A percentile compares a stretch with the other conserved stretches of the same genome.
phyloP scores from a whole-genome alignment of 495 filamentous ascomycete genomes.

The Penicillium waksmanii region DNA sequence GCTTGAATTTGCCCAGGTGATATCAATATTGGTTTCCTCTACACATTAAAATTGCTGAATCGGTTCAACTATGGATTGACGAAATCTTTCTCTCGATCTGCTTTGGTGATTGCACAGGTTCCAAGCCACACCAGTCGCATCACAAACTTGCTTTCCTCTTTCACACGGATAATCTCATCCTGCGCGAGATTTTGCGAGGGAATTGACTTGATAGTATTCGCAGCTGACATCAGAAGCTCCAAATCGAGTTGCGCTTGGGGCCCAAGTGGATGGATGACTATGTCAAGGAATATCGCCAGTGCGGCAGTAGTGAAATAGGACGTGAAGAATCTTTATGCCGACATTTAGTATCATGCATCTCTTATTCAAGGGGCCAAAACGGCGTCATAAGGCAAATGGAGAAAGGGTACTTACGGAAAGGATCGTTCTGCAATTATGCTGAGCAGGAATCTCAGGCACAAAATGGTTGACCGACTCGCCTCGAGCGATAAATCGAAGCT shows the following conservation, averaged over 20 bases:
- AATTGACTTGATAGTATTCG: slow-evolving; percentile 17
- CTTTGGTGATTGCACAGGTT: slow-evolving; percentile 23
- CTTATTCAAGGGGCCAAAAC: too few relatives aligned
- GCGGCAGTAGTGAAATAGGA: slow-evolving; percentile 17
- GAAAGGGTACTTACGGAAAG: slow-evolving; percentile 12
- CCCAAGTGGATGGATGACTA: slow-evolving; percentile 23
- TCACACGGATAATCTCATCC: slow-evolving; percentile 6
- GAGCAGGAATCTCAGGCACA: slow-evolving; percentile 16
- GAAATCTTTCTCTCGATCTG: neutral
- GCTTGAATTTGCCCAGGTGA: too few relatives aligned
- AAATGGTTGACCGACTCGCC: slow-evolving; percentile 23
- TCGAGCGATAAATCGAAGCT: slow-evolving; percentile 25
- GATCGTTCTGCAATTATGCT: slow-evolving; percentile 10
- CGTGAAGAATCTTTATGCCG: slow-evolving; percentile 14
- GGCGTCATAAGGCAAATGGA: neutral
- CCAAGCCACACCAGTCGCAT: slow-evolving; percentile 28
- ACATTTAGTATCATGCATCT: neutral
- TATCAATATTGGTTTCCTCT: too few relatives aligned
- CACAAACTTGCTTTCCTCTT: slow-evolving; percentile 13
- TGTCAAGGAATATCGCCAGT: slow-evolving; percentile 23
- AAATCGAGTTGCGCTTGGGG: slow-evolving; percentile 16
- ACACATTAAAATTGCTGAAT: too few relatives aligned
- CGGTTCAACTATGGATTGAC: neutral
- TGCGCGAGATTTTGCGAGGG: slow-evolving; percentile 4
- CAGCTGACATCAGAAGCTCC: slow-evolving; percentile 24